Base-by-base conservation (phyloP, 2,329 filamentous ascomycete species). In the Phyllosticta capitalensis region DNA sequence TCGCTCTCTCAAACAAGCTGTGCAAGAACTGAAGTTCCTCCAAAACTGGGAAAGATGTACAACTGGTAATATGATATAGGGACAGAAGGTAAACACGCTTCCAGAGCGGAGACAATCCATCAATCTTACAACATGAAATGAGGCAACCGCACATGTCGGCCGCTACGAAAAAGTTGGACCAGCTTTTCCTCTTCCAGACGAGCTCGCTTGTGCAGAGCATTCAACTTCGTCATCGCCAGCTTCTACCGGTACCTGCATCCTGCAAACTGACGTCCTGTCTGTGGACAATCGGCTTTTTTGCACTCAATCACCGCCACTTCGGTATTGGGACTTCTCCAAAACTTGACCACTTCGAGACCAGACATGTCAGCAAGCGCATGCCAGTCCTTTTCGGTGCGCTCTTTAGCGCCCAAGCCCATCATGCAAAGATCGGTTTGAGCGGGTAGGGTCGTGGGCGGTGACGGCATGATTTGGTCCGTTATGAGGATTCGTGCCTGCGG, bases 401-500 rank as follows among this genome's bases (percentile, higher is more conserved):
- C 58, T 26, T 53, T 60, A 6, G 58, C 58, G 1, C 58, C 53
- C 1, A 60, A 24, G 53, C 52, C 28, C 58, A 55, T 52, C 58
- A 60, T 55, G 28, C 49, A 56, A 28, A 56, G 50, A 45, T 60
- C 58, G 2, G 49, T 50, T n/a, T 53, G 49, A 19, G 26, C 33
- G 6, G 54, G 21, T n/a, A 56, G 28, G 3, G 54, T 24, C 30
- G 58, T 50, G 1, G 54, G 58, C 22, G 58, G 54, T 22, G 26
- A 48, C 3, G 49, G 30, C 50, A 60, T 56, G 48, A 60, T 51
- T 21, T 60, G 58, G 9, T 79, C 77, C 57, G 76, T 73, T 54
- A 79, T 73, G 21, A 79, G 61, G 21, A 79, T 68, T 14, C 66
- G 64, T 0, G 74, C 76, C 4, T 71, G 67, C 0, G 64, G 58